phyloP scores from a whole-genome alignment of 2,329 filamentous ascomycete genomes.

The Alternaria gaisen region DNA sequence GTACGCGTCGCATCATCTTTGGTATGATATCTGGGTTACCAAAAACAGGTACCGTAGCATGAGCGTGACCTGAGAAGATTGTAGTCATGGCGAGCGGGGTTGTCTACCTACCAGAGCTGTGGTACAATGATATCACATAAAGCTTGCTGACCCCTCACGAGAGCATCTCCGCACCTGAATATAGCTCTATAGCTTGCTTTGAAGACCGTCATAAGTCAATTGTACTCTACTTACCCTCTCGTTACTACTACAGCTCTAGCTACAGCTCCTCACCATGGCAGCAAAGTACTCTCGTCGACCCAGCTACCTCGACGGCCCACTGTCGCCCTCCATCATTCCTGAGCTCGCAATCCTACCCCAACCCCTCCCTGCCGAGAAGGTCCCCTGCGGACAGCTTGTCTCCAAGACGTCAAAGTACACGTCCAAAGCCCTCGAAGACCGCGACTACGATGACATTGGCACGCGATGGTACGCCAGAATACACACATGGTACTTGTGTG shows the following conservation, averaged over 20 bases:
- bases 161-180: slow-evolving; percentile 31
- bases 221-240: slow-evolving; percentile 1
- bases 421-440: slow-evolving; percentile 40
- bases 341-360: slow-evolving; percentile 43
- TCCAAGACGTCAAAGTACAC: slow-evolving; percentile 41
- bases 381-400: slow-evolving; percentile 47
- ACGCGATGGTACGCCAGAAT: slow-evolving; percentile 36
- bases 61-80: slow-evolving; percentile 44
- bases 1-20: slow-evolving; percentile 23
- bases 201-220: slow-evolving; percentile 8
- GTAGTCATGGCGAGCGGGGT: slow-evolving; percentile 35
- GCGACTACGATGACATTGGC: slow-evolving; percentile 49
- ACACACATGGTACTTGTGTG: background rate
- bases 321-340: slow-evolving; percentile 45
- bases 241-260: slow-evolving; percentile 2
- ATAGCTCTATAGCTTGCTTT: slow-evolving; percentile 19
- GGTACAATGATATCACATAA: slow-evolving; percentile 49
- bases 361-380: slow-evolving; percentile 36
- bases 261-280: slow-evolving; percentile 28
- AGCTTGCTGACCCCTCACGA: slow-evolving; percentile 46
- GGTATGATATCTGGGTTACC: slow-evolving; percentile 17
- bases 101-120: slow-evolving; percentile 25
- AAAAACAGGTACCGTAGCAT: slow-evolving; percentile 28
- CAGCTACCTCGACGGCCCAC: slow-evolving; percentile 37
- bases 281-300: slow-evolving; percentile 41